A percentile compares a stretch with the other conserved stretches of the same genome.
phyloP scores from a whole-genome alignment of 225 moss, liverwort and hornwort species.

The Antitrichia curtipendula region DNA sequence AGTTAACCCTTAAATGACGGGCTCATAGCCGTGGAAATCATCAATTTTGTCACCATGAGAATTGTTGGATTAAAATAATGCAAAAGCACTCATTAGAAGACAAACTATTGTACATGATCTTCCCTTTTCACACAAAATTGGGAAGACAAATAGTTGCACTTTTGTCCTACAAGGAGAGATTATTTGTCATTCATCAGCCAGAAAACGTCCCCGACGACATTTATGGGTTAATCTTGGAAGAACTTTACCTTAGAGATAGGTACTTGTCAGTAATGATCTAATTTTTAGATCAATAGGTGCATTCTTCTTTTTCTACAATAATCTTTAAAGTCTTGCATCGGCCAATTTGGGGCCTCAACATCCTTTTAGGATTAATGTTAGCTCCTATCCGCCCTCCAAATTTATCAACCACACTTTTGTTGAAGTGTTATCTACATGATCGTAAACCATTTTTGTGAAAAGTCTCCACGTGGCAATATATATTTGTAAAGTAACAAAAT shows the following conservation, averaged over 20 bases:
- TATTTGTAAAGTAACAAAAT: background rate
- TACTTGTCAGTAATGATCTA: background rate
- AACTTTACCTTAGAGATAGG: accelerated
- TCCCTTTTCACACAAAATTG: too few species aligned
- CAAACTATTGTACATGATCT: too few species aligned
- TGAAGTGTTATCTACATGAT: background rate
- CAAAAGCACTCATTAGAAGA: too few species aligned
- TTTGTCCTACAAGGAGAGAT: too few species aligned
- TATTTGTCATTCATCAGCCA: too few species aligned
- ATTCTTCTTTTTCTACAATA: background rate
- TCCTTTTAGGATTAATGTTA: background rate
- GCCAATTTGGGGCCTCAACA: accelerated
- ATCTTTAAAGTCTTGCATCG: accelerated
- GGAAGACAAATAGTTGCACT: too few species aligned
- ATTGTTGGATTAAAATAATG: too few species aligned
- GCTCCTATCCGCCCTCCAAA: accelerated
- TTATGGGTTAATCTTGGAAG: background rate
- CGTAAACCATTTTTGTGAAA: accelerated
- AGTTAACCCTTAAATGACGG: too few species aligned
- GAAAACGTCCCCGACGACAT: too few species aligned
- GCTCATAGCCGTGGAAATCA: too few species aligned
- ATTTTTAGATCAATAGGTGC: background rate
- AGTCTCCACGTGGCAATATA: background rate
- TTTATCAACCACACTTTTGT: background rate
- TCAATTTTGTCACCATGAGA: too few species aligned